phyloP scores from a whole-genome alignment of 2,329 filamentous ascomycete species.

The Aspergillus ochraceoroseus region DNA sequence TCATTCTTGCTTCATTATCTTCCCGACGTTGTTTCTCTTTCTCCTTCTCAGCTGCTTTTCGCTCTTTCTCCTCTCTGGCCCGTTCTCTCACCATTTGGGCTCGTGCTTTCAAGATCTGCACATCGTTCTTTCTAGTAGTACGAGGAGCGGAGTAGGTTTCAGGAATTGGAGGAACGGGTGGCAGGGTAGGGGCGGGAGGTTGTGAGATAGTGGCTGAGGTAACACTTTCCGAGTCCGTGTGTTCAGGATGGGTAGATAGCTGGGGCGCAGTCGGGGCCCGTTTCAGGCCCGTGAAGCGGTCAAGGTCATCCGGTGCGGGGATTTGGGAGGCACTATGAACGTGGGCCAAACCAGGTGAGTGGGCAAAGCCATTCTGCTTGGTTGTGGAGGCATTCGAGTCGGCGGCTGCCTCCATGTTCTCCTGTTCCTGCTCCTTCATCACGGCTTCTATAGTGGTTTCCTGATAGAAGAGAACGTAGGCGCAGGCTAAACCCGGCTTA shows the following conservation, averaged over 20 bases:
- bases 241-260: slow-evolving; percentile 44
- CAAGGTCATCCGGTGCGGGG: slow-evolving; percentile 35
- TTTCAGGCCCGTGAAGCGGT: slow-evolving; percentile 30
- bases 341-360: slow-evolving; percentile 35
- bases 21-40: slow-evolving; percentile 54
- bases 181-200: slow-evolving; percentile 17
- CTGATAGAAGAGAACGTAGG: slow-evolving; percentile 96
- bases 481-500: slow-evolving; percentile 81
- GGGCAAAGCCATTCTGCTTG: slow-evolving; percentile 33
- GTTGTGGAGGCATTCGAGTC: slow-evolving; percentile 36
- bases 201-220: slow-evolving; percentile 16
- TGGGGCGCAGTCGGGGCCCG: slow-evolving; percentile 43
- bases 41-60: slow-evolving; percentile 47
- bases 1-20: slow-evolving; percentile 50
- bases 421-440: slow-evolving; percentile 74
- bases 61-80: slow-evolving; percentile 53
- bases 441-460: slow-evolving; percentile 70
- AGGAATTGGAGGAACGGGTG: slow-evolving; percentile 31
- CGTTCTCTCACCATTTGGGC: slow-evolving; percentile 55
- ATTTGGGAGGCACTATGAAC: slow-evolving; percentile 39
- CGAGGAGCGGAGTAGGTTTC: slow-evolving; percentile 31
- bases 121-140: slow-evolving; percentile 58
- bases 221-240: slow-evolving; percentile 24
- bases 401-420: slow-evolving; percentile 50
- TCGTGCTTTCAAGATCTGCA: slow-evolving; percentile 64